Conservation (phyloP, 129 eudicot genomes). For the Flaveria ramosissima region DNA sequence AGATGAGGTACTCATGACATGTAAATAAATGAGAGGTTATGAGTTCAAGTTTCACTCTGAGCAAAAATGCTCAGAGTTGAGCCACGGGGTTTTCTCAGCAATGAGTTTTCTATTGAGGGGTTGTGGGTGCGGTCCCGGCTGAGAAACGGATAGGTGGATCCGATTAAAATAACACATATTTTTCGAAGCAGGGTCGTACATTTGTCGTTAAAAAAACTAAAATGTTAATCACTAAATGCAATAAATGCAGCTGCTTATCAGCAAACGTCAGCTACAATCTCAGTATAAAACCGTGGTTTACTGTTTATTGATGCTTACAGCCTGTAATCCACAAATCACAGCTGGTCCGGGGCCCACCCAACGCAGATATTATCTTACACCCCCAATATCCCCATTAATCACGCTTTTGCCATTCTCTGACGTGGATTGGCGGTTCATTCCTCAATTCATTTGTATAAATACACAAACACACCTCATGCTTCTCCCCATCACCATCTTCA, state of each 20-base stretch:
- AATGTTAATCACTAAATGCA: background rate
- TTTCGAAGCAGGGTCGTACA: too few relatives aligned
- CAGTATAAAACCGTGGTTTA: background rate
- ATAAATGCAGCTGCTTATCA: constrained; percentile 30
- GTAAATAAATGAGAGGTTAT: too few relatives aligned
- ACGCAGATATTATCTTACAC: background rate
- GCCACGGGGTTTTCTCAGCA: too few relatives aligned
- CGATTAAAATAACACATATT: too few relatives aligned
- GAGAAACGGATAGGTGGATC: too few relatives aligned
- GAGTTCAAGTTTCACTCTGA: too few relatives aligned
- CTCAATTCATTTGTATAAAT: background rate
- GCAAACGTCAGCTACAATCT: constrained; percentile 23
- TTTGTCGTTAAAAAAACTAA: too few relatives aligned
- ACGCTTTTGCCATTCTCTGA: constrained; percentile 24
- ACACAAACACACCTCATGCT: background rate
- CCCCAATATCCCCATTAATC: background rate
- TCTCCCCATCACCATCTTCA: constrained; percentile 17
- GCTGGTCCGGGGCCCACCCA: constrained; percentile 18
- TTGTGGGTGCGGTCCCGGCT: too few relatives aligned
- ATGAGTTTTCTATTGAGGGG: too few relatives aligned
- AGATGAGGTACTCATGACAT: too few relatives aligned
- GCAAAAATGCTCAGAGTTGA: too few relatives aligned
- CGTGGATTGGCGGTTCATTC: constrained; percentile 21
- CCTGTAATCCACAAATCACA: constrained; percentile 29
- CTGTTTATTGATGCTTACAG: constrained; percentile 29